Percentiles rank a stretch among this genome's conserved stretches.
These are phyloP conservation scores for Musa balbisiana DNA, from an alignment of 202 grass and related monocot genomes.

Conservation along the genomic window DNA sequence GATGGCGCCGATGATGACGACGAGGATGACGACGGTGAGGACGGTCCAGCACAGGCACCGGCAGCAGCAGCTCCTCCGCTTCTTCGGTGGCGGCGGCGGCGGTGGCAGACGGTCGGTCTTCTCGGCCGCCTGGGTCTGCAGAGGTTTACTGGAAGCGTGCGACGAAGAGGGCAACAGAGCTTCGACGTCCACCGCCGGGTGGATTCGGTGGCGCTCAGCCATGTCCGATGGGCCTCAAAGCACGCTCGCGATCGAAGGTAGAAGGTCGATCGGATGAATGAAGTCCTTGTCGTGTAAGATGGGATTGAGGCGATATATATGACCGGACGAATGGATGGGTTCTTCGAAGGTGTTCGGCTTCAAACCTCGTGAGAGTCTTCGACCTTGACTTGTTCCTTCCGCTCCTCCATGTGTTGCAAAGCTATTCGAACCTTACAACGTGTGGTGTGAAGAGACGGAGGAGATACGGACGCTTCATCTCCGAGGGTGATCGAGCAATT, in stretches of 20 bases:
- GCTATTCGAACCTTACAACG: no score
- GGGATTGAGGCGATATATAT: no score
- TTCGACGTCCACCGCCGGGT: slow-evolving; percentile 43
- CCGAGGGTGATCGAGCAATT: no score
- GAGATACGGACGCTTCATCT: no score
- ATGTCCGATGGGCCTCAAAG: slow-evolving; percentile 3
- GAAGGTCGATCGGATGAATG: no score
- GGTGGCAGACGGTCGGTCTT: not conserved
- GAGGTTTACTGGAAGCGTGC: not conserved
- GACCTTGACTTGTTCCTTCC: no score
- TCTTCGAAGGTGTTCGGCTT: no score
- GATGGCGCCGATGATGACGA: slow-evolving; percentile 42
- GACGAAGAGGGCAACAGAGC: slow-evolving; percentile 5
- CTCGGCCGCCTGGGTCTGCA: not conserved
- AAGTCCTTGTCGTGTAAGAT: no score
- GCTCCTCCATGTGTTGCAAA: no score
- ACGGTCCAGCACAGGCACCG: slow-evolving; percentile 61
- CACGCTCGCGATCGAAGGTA: not conserved
- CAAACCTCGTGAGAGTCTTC: no score
- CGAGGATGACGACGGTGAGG: slow-evolving; percentile 23
- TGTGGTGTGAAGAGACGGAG: no score
- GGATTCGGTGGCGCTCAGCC: slow-evolving; percentile 52
- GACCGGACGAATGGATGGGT: no score
- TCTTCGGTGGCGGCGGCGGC: not conserved
- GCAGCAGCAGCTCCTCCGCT: slow-evolving; percentile 38